Evolutionary conservation across 441 rosid genomes (phyloP).

Genomic region (Gossypium gossypioides): DNA sequence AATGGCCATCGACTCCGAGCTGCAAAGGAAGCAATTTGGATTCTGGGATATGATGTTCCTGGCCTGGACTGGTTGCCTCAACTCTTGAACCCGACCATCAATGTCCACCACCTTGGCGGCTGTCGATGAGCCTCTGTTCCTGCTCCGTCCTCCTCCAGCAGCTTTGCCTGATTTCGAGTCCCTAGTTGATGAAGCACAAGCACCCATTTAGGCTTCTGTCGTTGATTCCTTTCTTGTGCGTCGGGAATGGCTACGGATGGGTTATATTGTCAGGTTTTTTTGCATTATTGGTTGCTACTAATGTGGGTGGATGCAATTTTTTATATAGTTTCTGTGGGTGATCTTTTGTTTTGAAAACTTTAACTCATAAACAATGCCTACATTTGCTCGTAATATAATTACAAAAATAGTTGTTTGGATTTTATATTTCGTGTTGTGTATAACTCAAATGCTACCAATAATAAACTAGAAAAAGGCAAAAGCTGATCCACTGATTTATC

Average conservation of each 20-base stretch:
- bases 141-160: background rate
- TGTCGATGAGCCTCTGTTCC: background rate
- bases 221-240: background rate
- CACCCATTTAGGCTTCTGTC: slow-evolving; percentile 13
- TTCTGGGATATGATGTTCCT: slow-evolving; percentile 16
- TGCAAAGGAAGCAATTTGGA: slow-evolving; percentile 30
- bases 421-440: too few relatives aligned
- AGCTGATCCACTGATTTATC: background rate
- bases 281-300: background rate
- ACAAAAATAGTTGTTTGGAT: too few relatives aligned
- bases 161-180: background rate
- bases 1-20: slow-evolving; percentile 27
- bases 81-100: slow-evolving; percentile 26
- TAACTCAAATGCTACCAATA: too few relatives aligned
- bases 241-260: background rate
- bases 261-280: background rate
- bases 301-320: background rate
- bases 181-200: slow-evolving; percentile 16
- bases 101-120: slow-evolving; percentile 18
- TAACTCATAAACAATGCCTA: background rate
- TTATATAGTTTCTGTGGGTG: background rate
- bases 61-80: slow-evolving; percentile 22
- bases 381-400: background rate
- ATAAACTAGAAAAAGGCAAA: background rate
- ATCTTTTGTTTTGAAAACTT: background rate